phyloP scores from a whole-genome alignment of 805 yeast species.

The Myxozyma melibiosi region DNA sequence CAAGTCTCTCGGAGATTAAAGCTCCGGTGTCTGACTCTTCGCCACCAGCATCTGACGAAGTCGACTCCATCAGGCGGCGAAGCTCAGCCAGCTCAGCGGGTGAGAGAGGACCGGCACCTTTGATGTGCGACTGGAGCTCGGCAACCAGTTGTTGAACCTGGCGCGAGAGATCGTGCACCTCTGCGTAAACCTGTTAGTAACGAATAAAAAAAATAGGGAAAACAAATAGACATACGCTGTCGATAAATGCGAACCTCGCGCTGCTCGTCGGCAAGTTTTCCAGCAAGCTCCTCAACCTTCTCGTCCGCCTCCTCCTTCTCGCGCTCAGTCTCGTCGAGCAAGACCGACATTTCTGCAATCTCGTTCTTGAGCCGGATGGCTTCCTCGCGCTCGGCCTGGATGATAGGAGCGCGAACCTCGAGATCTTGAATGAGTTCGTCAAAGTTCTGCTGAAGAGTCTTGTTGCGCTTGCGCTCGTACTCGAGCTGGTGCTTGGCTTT shows the following conservation, averaged over 20 bases:
- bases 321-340: conserved; percentile 48
- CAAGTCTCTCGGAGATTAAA: conserved; percentile 71
- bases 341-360: conserved; percentile 55
- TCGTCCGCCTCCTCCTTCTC: conserved; percentile 45
- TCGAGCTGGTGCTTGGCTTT: conserved; percentile 65
- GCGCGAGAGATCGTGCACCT: conserved; percentile 69
- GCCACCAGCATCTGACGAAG: conserved; percentile 34
- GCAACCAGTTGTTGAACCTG: conserved; percentile 78
- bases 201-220: neutral
- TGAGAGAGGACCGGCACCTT: conserved; percentile 62
- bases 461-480: conserved; percentile 71
- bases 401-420: conserved; percentile 74
- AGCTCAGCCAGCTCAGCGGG: conserved; percentile 66
- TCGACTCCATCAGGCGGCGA: conserved; percentile 39
- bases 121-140: conserved; percentile 57
- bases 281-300: conserved; percentile 42
- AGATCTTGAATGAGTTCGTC: conserved; percentile 73
- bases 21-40: conserved; percentile 66
- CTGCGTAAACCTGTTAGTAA: conserved; percentile 48
- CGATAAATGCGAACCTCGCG: conserved; percentile 38
- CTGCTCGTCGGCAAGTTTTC: conserved; percentile 41
- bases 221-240: conserved; percentile 18
- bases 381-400: conserved; percentile 65
- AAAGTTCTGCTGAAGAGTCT: conserved; percentile 67
- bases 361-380: conserved; percentile 59